Percentiles rank a stretch among this genome's conserved stretches.
Evolutionary conservation across 352 stramenopile genomes (phyloP).

Genomic region (Phytophthora chlamydospora): DNA sequence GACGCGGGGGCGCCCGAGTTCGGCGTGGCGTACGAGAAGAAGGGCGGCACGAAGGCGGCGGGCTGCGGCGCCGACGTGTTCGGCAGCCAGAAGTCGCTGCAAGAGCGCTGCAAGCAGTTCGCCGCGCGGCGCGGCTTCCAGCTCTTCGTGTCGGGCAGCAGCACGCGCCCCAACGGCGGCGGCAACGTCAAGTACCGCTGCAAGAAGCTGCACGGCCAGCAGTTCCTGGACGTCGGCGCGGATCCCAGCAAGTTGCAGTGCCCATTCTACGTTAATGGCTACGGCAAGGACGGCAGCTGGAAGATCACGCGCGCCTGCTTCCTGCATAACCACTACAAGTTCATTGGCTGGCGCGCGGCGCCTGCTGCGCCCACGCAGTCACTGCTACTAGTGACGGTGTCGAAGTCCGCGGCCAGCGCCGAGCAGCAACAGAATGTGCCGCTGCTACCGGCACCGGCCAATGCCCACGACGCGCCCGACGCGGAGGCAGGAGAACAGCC

Average conservation of each 20-base stretch:
- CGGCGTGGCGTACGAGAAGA: conserved; percentile 81
- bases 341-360: conserved; percentile 62
- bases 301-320: conserved; percentile 82
- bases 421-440: conserved; percentile 5
- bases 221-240: conserved; percentile 72
- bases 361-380: background rate
- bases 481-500: background rate
- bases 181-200: conserved; percentile 87
- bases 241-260: conserved; percentile 59
- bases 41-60: conserved; percentile 54
- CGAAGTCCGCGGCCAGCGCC: conserved; percentile 5
- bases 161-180: conserved; percentile 66
- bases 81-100: conserved; percentile 58
- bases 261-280: conserved; percentile 86
- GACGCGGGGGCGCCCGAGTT: conserved; percentile 57
- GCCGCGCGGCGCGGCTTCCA: conserved; percentile 79
- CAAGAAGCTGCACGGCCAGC: conserved; percentile 82
- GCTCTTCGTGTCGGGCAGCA: conserved; percentile 69
- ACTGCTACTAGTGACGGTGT: conserved; percentile 11
- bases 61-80: conserved; percentile 71
- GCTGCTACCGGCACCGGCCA: background rate
- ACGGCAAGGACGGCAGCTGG: conserved; percentile 64
- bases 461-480: background rate
- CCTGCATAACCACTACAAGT: conserved; percentile 88
- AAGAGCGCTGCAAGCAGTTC: conserved; percentile 83